phyloP scores from a whole-genome alignment of 352 stramenopile genomes.

The Globisporangium megalacanthum region DNA sequence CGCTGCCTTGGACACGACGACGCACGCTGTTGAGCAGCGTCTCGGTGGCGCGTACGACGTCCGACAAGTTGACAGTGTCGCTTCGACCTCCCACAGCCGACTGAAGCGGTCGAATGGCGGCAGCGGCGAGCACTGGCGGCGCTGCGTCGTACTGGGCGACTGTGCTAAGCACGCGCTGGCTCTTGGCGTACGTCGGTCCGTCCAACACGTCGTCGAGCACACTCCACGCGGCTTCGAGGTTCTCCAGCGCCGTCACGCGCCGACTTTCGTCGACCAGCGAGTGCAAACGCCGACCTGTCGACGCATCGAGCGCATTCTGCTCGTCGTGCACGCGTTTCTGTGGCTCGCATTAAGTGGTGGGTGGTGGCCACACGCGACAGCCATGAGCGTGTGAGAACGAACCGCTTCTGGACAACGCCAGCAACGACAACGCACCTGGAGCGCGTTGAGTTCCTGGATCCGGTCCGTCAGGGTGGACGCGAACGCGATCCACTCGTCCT shows the following conservation, averaged over 20 bases:
- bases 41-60: constrained; percentile 31
- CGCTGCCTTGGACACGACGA: constrained; percentile 16
- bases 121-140: constrained; percentile 27
- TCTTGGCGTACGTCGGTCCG: constrained; percentile 16
- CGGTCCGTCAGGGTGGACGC: constrained; percentile 23
- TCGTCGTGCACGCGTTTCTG: constrained; percentile 40
- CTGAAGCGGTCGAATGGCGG: constrained; percentile 14
- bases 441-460: constrained; percentile 28
- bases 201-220: constrained; percentile 18
- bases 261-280: constrained; percentile 22
- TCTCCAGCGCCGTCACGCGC: constrained; percentile 19
- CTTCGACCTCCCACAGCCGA: constrained; percentile 10
- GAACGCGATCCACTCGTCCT: constrained; percentile 37
- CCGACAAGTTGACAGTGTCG: constrained; percentile 19
- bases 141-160: constrained; percentile 26
- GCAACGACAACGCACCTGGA: constrained; percentile 17
- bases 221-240: constrained; percentile 23
- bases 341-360: too few species aligned
- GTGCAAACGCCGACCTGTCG: constrained; percentile 23
- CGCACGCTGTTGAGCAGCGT: constrained; percentile 25
- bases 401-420: too few species aligned
- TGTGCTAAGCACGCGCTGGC: constrained; percentile 24
- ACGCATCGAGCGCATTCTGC: constrained; percentile 28
- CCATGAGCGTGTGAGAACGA: too few species aligned
- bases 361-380: too few species aligned